Evolutionary conservation across 345 rosid species (phyloP).

Genomic region (Melastoma malabathricum): DNA sequence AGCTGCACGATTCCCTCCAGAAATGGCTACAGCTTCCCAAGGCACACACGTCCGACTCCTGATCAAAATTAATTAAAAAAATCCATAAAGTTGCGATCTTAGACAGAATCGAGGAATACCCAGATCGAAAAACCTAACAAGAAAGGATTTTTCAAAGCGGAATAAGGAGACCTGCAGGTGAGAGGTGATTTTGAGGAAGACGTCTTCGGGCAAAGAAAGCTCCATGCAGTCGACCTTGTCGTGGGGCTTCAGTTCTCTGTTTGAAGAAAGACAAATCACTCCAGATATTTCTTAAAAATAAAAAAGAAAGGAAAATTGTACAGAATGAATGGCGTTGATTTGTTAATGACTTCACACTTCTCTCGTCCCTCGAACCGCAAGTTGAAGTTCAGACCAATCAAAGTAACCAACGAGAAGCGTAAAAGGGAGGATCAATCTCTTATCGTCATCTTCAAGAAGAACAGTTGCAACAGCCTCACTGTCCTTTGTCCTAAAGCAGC

Average conservation of each 20-base stretch:
- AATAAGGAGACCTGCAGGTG: slow-evolving; percentile 34
- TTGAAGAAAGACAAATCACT: no score
- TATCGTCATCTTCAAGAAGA: no score
- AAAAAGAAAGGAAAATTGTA: no score
- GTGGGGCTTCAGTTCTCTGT: background rate
- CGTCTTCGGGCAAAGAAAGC: slow-evolving; percentile 37
- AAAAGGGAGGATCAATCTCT: no score
- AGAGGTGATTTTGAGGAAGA: slow-evolving; percentile 48
- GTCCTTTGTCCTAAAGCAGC: no score
- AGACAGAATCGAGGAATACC: background rate
- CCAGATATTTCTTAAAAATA: no score
- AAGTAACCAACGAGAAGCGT: no score
- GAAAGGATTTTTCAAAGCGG: background rate
- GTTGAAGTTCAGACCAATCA: no score
- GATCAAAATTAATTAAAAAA: slow-evolving; percentile 7
- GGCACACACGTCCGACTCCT: slow-evolving; percentile 43
- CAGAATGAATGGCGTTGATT: no score
- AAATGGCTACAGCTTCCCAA: slow-evolving; percentile 54
- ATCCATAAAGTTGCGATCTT: background rate
- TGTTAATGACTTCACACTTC: no score
- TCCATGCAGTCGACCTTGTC: slow-evolving; percentile 13
- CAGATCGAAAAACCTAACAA: background rate
- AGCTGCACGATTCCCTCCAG: slow-evolving; percentile 53
- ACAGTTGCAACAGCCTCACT: no score
- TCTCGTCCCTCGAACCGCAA: no score